Evolutionary conservation across 306 rosid genomes (phyloP), one percentile per base, ranked within the genome.

Genomic region (Fragaria nilgerrensis): DNA sequence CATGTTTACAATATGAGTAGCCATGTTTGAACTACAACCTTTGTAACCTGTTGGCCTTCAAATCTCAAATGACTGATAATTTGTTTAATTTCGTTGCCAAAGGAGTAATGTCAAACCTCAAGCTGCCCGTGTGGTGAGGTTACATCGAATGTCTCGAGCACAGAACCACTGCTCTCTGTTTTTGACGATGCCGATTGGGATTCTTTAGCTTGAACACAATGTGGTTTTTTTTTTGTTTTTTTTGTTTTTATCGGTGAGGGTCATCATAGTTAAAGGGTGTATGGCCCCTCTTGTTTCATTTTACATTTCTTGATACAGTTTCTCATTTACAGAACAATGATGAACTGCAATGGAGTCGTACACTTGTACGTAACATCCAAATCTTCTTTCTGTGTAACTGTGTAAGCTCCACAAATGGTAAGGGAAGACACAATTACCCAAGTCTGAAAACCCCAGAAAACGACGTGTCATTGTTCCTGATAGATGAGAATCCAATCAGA

Each of bases 401-500:
- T 32, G 43, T 7, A 47, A 47, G 16, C 16, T 15, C 22, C 37
- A 32, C 13, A 66, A 20, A 36, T 36, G 70, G 20, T 9, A 0
- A 36, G 70, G 22, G 5, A 4, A 66, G 47, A 66, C 70, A 5
- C 70, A 20, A 3, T 36, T 66, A 66, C 70, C 48, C 70, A 66
- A 63, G n/a, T 15, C 68, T 63, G 43, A 62, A 16, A 63, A 25
- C 43, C 25, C 47, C 37, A 47, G 37, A 64, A 44, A 65, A 9
- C 16, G 48, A 36, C 48, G 25, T 36, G 27, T 8, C 27, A 9
- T 63, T 65, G 70, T 16, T 65, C 47, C 44, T 34, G 47, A 36
- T 64, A 64, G 69, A 64, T 32, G 22, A 65, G 70, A 65, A 36
- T 65, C 70, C 48, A 36, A 9, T 37, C 43, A 32, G 68, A 63